phyloP scores from a whole-genome alignment of 2,329 filamentous ascomycete species.

The Colletotrichum plurivorum region DNA sequence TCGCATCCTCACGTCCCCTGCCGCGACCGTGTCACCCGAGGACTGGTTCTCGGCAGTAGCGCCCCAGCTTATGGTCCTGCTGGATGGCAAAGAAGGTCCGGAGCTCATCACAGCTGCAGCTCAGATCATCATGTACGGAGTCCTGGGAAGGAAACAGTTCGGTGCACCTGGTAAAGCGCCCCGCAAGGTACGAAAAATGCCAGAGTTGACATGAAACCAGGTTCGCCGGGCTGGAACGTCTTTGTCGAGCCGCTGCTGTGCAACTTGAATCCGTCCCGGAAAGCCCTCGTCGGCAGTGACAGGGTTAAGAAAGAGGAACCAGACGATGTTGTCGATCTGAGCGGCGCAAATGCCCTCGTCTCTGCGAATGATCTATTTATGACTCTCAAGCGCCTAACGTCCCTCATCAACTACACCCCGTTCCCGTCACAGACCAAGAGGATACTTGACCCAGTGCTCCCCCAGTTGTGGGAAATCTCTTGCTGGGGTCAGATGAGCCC shows the following conservation, averaged over 20 bases:
- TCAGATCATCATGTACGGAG: slow-evolving; percentile 76
- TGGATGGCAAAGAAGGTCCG: slow-evolving; percentile 72
- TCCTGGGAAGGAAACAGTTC: slow-evolving; percentile 73
- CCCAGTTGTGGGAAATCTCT: slow-evolving; percentile 75
- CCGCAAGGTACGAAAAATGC: slow-evolving; percentile 11
- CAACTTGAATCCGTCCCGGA: slow-evolving; percentile 61
- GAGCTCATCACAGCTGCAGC: slow-evolving; percentile 72
- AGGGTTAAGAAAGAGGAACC: slow-evolving; percentile 41
- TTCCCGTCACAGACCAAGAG: slow-evolving; percentile 76
- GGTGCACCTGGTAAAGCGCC: slow-evolving; percentile 71
- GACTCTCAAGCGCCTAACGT: slow-evolving; percentile 68
- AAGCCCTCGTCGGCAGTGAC: slow-evolving; percentile 39
- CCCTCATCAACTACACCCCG: slow-evolving; percentile 73
- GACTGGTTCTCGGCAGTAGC: slow-evolving; percentile 73
- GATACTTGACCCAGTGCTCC: slow-evolving; percentile 69
- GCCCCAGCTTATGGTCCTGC: slow-evolving; percentile 71
- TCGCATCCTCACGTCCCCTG: slow-evolving; percentile 72
- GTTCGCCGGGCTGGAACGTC: slow-evolving; percentile 71
- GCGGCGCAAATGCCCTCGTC: slow-evolving; percentile 60
- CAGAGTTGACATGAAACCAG: slow-evolving; percentile 48
- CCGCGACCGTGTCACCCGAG: slow-evolving; percentile 65
- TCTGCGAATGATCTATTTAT: slow-evolving; percentile 60
- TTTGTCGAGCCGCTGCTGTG: slow-evolving; percentile 72
- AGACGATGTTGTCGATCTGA: slow-evolving; percentile 61
- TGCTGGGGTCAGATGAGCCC: slow-evolving; percentile 60